Evolutionary conservation across 2,329 filamentous ascomycete genomes (phyloP), one percentile per base, ranked within the genome.

Genomic region (Colletotrichum spinosum): DNA sequence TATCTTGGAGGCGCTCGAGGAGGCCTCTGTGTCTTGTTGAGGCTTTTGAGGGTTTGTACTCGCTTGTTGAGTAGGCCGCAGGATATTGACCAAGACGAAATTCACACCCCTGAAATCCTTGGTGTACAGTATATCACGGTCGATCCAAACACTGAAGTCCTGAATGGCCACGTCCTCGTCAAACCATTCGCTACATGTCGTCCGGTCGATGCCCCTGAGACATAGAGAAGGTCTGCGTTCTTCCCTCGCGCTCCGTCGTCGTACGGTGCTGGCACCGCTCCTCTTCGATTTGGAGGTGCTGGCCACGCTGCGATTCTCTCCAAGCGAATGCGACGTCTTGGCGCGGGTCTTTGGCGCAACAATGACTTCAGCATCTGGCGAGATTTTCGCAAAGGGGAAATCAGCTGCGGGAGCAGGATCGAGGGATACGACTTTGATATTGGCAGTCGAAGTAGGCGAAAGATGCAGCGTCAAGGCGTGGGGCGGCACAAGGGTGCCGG

Each of bases 401-500:
- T 89, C 87, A 2, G 87, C 81, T 2, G 91, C 78, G 4, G 90
- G 88, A 1, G 88, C 82, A 1, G 96, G 96, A 2, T 91, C 88
- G n/a, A 99, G 82, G 2, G 93, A 94, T 7, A 93, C 88, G 8
- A 98, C 87, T 60, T 90, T 89, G 68, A 99, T 94, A 73, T 94
- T 97, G 9, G 96, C 97, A 2, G 95, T 97, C 4, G 95, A 97
- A 0, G 95, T 98, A 2, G 94, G 95, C 10, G 96, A 97, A 1
- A 99, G 86, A 76, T 99, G 96, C 17, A 99, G 84, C 2, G 94
- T 97, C 68, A 99, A 82, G 11, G 94, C 91, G 76, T 99, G 94
- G 35, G 89, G 81, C 41, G 84, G 81, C 12, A 87, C 81, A 13
- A 83, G 76, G 34, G 83, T 80, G 34, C 81, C 81, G 35, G 83